Percentiles rank a stretch among this genome's conserved stretches.
phyloP scores from a whole-genome alignment of 495 filamentous ascomycete species.

The Penicillium malachiteum region DNA sequence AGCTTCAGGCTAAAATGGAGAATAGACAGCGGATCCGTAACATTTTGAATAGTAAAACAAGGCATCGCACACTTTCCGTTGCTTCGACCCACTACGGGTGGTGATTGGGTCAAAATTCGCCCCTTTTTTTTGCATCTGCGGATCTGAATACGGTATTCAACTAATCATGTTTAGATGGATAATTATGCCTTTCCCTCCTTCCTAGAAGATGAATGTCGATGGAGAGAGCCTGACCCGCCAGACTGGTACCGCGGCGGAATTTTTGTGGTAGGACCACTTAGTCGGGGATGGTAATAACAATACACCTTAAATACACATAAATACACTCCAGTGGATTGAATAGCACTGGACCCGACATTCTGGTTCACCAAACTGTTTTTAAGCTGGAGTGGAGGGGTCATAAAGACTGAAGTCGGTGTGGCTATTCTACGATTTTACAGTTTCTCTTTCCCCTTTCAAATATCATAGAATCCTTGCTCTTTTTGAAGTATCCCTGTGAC shows the following conservation, averaged over 20 bases:
- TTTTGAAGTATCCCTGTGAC: not conserved
- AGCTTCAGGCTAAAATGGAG: too few species aligned
- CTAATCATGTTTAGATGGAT: not conserved
- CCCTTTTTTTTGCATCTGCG: conserved; percentile 1
- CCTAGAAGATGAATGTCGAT: not conserved
- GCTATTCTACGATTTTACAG: conserved; percentile 3
- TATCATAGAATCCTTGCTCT: not conserved
- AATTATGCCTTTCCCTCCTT: not conserved
- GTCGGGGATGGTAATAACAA: not conserved
- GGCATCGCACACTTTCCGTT: not conserved
- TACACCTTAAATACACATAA: too few species aligned
- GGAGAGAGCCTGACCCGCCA: not conserved
- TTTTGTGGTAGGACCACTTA: not conserved
- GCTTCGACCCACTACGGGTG: not conserved
- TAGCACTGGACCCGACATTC: not conserved
- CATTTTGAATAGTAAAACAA: too few species aligned
- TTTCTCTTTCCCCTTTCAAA: conserved; percentile 11
- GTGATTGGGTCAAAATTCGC: not conserved
- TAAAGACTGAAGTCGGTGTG: conserved; percentile 27
- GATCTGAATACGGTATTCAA: not conserved
- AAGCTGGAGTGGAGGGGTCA: conserved; percentile 25
- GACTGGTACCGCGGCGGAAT: conserved; percentile 5
- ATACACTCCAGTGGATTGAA: not conserved
- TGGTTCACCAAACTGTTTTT: not conserved
- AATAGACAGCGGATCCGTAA: not conserved